Evolutionary conservation across 495 filamentous ascomycete species (phyloP).

Genomic region (Cercophora scortea): DNA sequence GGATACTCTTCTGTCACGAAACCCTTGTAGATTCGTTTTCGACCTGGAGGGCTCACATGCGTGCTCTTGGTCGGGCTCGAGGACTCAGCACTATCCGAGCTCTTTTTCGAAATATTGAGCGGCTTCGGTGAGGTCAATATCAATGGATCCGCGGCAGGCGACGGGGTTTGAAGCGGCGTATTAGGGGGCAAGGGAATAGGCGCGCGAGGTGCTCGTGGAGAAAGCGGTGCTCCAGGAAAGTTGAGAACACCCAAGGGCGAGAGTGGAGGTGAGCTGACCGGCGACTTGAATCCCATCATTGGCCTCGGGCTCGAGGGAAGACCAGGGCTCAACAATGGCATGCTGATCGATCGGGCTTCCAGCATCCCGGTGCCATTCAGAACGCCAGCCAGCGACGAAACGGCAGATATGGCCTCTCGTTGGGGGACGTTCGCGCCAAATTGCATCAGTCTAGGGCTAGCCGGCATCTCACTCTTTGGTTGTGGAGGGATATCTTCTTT

Average conservation of each 20-base stretch:
- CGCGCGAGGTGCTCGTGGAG: conserved; percentile 61
- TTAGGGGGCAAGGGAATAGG: conserved; percentile 58
- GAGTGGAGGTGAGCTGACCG: conserved; percentile 60
- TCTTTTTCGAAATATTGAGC: conserved; percentile 29
- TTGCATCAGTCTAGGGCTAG: conserved; percentile 23
- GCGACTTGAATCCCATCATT: conserved; percentile 57
- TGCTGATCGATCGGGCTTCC: conserved; percentile 29
- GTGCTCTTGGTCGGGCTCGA: conserved; percentile 24
- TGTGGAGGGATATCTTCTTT: conserved; percentile 16
- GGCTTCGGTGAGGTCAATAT: conserved; percentile 31
- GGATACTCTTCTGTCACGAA: conserved; percentile 78
- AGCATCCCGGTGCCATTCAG: conserved; percentile 28
- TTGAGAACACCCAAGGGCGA: conserved; percentile 50
- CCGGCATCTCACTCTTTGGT: conserved; percentile 13
- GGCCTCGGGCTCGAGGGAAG: conserved; percentile 85
- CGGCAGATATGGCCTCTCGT: conserved; percentile 4
- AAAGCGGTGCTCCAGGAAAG: conserved; percentile 55
- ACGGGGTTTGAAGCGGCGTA: conserved; percentile 50
- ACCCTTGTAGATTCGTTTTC: conserved; percentile 45
- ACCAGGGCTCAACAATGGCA: conserved; percentile 73
- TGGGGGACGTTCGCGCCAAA: conserved; percentile 20
- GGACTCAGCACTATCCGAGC: conserved; percentile 18
- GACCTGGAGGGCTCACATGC: conserved; percentile 24
- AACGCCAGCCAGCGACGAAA: conserved; percentile 42
- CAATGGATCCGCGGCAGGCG: conserved; percentile 29